Evolutionary conservation across 495 filamentous ascomycete species (phyloP).

Genomic region (Aspergillus avenaceus): DNA sequence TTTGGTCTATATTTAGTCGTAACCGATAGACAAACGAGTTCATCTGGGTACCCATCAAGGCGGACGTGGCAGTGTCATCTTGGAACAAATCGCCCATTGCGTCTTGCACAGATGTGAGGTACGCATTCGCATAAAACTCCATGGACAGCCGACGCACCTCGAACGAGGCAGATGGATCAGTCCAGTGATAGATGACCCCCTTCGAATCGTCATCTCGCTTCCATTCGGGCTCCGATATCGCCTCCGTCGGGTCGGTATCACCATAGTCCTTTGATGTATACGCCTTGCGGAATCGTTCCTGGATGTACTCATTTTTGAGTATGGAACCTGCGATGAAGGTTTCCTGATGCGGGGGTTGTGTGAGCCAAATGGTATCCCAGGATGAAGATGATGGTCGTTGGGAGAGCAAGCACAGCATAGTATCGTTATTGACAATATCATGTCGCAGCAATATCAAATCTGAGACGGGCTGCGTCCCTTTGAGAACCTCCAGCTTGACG

Average conservation of each 20-base stretch:
- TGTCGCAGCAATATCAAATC: slow-evolving; percentile 13
- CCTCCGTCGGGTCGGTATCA: neutral
- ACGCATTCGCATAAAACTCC: neutral
- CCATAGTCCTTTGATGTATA: slow-evolving; percentile 5
- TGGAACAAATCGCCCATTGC: slow-evolving; percentile 9
- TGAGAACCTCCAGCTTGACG: slow-evolving; percentile 5
- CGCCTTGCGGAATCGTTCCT: slow-evolving; percentile 11
- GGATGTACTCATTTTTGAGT: slow-evolving; percentile 1
- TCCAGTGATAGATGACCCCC: too few relatives aligned
- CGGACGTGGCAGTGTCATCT: slow-evolving; percentile 17
- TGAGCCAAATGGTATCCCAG: slow-evolving; percentile 13
- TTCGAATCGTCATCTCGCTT: too few relatives aligned
- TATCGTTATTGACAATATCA: slow-evolving; percentile 8
- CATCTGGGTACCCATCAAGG: slow-evolving; percentile 23
- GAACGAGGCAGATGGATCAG: neutral
- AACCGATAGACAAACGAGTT: slow-evolving; percentile 2
- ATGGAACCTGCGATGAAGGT: slow-evolving; percentile 18
- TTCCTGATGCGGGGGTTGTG: slow-evolving; percentile 32
- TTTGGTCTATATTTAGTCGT: neutral
- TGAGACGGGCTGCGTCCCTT: too few relatives aligned
- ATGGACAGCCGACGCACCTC: neutral
- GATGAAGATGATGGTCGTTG: slow-evolving; percentile 5
- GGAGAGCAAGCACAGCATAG: slow-evolving; percentile 21
- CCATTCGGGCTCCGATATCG: neutral
- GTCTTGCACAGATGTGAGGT: neutral